Conservation (phyloP, 257 asterid species). For the Fraxinus pennsylvanica region DNA sequence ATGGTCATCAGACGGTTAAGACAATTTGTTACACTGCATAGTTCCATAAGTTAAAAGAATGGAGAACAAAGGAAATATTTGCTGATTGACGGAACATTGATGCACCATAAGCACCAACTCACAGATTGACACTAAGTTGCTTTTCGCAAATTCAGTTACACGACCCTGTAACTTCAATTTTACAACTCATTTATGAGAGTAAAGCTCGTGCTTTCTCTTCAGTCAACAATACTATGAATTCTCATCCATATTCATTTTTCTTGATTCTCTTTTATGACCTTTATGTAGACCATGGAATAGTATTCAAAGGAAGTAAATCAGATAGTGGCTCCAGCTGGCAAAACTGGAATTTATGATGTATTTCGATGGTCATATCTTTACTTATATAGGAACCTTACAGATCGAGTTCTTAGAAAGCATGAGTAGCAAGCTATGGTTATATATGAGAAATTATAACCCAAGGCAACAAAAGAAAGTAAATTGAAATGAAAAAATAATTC, state of each 20-base stretch:
- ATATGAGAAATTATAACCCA: neutral
- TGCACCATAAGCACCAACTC: neutral
- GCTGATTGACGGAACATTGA: neutral
- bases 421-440: neutral
- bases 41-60: neutral
- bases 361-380: neutral
- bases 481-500: neutral
- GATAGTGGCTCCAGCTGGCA: neutral
- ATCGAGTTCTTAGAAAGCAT: neutral
- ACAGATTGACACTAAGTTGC: too few relatives aligned
- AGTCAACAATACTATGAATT: neutral
- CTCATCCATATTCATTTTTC: neutral
- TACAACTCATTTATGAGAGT: too few relatives aligned
- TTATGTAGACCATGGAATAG: neutral
- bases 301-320: neutral
- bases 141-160: too few relatives aligned
- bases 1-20: conserved; percentile 25
- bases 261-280: neutral
- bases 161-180: too few relatives aligned
- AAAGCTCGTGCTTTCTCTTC: too few relatives aligned
- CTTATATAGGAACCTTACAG: neutral
- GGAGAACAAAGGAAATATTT: conserved; percentile 1
- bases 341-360: neutral
- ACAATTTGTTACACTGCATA: conserved; percentile 11
- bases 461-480: neutral